Evolutionary conservation across 1,284 basidiomycete genomes (phyloP).

Genomic region (Vanrija sp.): DNA sequence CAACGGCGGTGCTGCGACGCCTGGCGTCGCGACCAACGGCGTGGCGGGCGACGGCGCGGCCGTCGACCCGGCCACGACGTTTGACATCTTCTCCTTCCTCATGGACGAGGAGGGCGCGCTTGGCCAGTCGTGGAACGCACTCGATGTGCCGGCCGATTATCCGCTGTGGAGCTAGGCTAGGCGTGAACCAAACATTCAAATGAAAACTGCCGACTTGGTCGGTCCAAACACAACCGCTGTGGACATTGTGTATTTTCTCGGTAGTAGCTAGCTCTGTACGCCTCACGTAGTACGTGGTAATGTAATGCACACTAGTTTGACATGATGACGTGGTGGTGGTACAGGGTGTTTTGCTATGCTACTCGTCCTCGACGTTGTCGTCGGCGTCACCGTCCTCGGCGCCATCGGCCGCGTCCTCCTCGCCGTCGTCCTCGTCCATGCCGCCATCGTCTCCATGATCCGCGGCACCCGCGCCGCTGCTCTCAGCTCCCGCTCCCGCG

Average conservation of each 20-base stretch:
- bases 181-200: background rate
- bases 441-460: background rate
- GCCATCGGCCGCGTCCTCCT: background rate
- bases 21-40: background rate
- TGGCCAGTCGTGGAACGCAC: constrained; percentile 27
- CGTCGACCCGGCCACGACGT: constrained; percentile 15
- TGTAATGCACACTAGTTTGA: no score
- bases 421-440: background rate
- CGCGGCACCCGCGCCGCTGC: background rate
- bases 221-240: no score
- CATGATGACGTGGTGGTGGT: no score
- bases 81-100: constrained; percentile 45
- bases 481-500: background rate
- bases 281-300: no score
- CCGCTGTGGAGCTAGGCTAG: constrained; percentile 40
- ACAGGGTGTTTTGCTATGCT: no score
- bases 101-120: constrained; percentile 45
- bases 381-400: background rate
- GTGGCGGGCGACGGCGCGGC: background rate
- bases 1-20: background rate
- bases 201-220: no score
- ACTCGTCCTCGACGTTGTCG: constrained; percentile 3
- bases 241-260: no score
- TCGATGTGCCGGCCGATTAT: constrained; percentile 41
- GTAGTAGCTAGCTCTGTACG: no score